Base-by-base conservation (phyloP, 176 grass and related monocot species). In the Phoenix roebelenii region DNA sequence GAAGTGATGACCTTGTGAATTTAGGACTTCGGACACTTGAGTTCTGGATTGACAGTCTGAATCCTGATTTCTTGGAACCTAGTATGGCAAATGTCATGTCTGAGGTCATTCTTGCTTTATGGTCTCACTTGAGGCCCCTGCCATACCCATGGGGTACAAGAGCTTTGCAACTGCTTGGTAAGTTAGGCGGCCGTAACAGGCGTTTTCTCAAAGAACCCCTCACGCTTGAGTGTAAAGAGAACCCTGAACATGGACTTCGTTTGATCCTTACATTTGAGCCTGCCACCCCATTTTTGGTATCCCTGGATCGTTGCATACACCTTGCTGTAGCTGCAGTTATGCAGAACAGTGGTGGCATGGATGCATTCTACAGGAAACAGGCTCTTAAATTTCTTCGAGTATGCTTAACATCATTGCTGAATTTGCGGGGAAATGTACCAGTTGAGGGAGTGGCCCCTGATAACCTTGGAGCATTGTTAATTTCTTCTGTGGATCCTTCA, bases 11-110 rank as follows among this genome's bases (percentile, higher is more conserved):
- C 5, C 87, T 98, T 78, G 88, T 92, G 68, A 83, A 73, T 70
- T 85, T 98, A 77, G 93, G 81, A 61, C 84, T 98, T 62, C 79
- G 84, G 51, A 98, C 93, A 16, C 88, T 98, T 22, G 93, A 92
- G 54, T 98, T 98, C 76, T 98, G 93, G 93, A 98, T 98, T 65
- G 93, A 98, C 71, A 98, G 93, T 59, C 67, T 98, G 35, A 98
- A 98, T 58, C 93, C 93, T 78, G 93, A 98, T 81, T 98, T 98
- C 78, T 77, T 98, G 54, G 93, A 98, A 75, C 93, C 93, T n/a
- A 98, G 88, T 76, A 98, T 98, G 93, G 93, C 93, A 60, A 90
- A 79, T 85, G 80, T 90, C 63, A 92, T 98, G 88, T 85, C 93
- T 9, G 93, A 98, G 67, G 93, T 98, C 68, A 98, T 92, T 78